Base-by-base conservation (phyloP, 2,329 filamentous ascomycete species). In the Endoconidiophora polonica region DNA sequence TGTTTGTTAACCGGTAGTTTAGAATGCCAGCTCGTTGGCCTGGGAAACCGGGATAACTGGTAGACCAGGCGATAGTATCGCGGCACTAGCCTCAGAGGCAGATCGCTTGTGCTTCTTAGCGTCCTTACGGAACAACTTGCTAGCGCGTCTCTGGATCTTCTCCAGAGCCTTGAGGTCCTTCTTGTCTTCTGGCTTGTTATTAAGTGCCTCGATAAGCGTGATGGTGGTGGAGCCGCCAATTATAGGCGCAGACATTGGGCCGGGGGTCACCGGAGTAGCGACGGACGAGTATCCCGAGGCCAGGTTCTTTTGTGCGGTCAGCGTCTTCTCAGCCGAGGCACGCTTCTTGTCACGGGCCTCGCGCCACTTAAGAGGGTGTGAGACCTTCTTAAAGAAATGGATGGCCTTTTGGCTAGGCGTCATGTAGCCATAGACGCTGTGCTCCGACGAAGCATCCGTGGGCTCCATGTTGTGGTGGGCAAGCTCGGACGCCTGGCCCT, bases 361-460 rank as follows among this genome's bases (percentile, higher is more conserved):
- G 23, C 40, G 44, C 51, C 51, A 53, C 40, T 53, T 53, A 4
- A 41, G 33, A 14, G 51, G 51, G 43, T 53, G 51, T 9, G 42
- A 44, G 24, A 50, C 44, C 51, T 49, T 53, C 39, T 53, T 53
- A 38, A 53, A 38, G 6, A 53, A 26, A n/a, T 29, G 51, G 37
- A 53, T 44, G 24, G 44, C 47, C 51, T 53, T 53, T 33, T 53
- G 51, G 39, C 47, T 47, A 4, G 51, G 51, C 18, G 51, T 53
- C 51, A 53, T 53, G 47, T 53, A 53, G 5, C 51, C 51, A 26
- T 53, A 53, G 2, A 53, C 43, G 20, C 51, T 53, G 20, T 49
- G 51, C 12, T 50, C 51, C 4, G 51, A 53, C 5, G 47, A 53
- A 26, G 41, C 50, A 26, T 49, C 29, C 20, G 51, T 49, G 18